Evolutionary conservation across 495 filamentous ascomycete genomes (phyloP).

Genomic region (Penicillium flavigenum): DNA sequence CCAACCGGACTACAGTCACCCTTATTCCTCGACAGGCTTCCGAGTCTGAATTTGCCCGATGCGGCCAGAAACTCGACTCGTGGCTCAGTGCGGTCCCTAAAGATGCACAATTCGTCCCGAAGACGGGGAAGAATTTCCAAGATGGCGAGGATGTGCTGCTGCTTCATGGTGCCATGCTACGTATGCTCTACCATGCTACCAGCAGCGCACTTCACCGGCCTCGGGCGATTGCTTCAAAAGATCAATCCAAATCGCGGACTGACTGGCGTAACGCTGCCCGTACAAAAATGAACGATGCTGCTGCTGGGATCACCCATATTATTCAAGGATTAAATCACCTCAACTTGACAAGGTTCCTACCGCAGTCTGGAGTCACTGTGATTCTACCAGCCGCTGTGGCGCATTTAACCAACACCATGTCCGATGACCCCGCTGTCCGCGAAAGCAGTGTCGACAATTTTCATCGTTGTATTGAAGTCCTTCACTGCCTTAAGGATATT

Average conservation of each 20-base stretch:
- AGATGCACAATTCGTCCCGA: conserved; percentile 46
- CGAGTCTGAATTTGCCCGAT: conserved; percentile 61
- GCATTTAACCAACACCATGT: conserved; percentile 81
- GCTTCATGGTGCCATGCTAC: conserved; percentile 72
- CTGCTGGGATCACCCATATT: conserved; percentile 73
- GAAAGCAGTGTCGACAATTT: conserved; percentile 68
- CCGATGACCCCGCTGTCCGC: conserved; percentile 62
- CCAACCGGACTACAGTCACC: conserved; percentile 75
- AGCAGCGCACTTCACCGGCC: conserved; percentile 81
- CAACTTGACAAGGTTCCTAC: conserved; percentile 70
- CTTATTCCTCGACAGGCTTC: conserved; percentile 76
- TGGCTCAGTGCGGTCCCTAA: conserved; percentile 69
- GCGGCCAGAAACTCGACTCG: conserved; percentile 66
- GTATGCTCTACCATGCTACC: conserved; percentile 85
- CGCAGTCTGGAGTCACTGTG: conserved; percentile 82
- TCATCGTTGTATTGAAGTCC: conserved; percentile 74
- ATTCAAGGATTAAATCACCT: conserved; percentile 66
- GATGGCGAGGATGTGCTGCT: conserved; percentile 57
- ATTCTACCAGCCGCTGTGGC: conserved; percentile 84
- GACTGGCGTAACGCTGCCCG: conserved; percentile 55
- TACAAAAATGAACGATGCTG: conserved; percentile 70
- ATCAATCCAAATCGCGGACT: conserved; percentile 40
- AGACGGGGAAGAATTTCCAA: conserved; percentile 32
- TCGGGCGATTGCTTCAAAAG: conserved; percentile 60
- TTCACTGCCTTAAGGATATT: conserved; percentile 72